Base-by-base conservation (phyloP, 1,139 yeast genomes). In the Sugiyamaella xylanicola region DNA sequence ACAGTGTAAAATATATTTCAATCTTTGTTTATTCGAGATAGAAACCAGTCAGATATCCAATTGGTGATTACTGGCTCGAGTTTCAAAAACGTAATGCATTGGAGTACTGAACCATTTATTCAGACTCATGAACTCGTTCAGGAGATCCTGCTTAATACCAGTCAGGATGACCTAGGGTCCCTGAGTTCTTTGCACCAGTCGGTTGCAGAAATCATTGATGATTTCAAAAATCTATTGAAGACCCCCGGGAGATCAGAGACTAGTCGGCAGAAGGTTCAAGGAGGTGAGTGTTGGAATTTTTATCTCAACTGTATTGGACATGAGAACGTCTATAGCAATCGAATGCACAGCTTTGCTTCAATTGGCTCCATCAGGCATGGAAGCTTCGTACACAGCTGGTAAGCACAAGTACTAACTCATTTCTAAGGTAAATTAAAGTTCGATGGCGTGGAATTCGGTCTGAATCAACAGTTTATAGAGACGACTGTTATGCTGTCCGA, bases 231-330 rank as follows among this genome's bases (percentile, higher is more conserved):
- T 53, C 69, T 86, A 48, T 70, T 84, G 48, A 67, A 74, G 1
- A 74, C 79, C 4, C 86, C 91, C 0, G 63, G 72, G 4, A 82
- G 82, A 66, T 81, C 78, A 59, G 83, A 81, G 39, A 50, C 75
- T 3, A 81, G 89, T 56, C 74, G 93, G 64, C 74, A 77, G 27
- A 68, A 68, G 48, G 68, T 90, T 53, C 85, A 83, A 61, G 73
- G 79, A 29, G 82, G 84, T 48, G 55, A 13, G 64, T 51, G n/a
- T n/a, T n/a, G n/a, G n/a, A n/a, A n/a, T n/a, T n/a, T n/a, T n/a
- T n/a, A n/a, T n/a, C n/a, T n/a, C n/a, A n/a, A 25, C 11, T 11
- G 32, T 43, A 22, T 17, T 52, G 17, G 21, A 5, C 19, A 36
- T 27, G 29, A 17, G 17, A 9, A 3, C 32, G 32, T 11, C 5